Base-by-base conservation (phyloP, 139 green algal species). In the Klebsormidium nitens region DNA sequence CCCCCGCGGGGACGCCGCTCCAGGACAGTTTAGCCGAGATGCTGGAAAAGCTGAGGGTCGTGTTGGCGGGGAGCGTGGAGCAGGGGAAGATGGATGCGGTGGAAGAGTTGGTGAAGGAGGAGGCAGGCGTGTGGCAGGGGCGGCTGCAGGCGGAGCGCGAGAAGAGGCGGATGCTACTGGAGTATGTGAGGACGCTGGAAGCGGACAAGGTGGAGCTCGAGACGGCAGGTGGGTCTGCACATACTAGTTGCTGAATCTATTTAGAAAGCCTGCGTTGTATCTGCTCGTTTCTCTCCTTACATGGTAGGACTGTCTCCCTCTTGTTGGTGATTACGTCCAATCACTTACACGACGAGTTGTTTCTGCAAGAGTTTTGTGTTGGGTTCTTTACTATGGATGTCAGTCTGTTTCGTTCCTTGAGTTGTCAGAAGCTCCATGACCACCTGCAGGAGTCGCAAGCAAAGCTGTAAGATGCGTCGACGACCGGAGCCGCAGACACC, bases 141-240 rank as follows among this genome's bases (percentile, higher is more conserved):
- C 23, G 46, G 23, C 23, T 55, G 46, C 23, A 55, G 23, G 23
- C 23, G 46, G 46, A 55, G 46, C n/a, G n/a, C n/a, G n/a, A 39
- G 29, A 65, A 65, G 35, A 39, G 26, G 4, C 35, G 35, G 8
- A 14, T 42, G 17, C 14, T 42, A 11, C 14, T 65, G 23, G 57
- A 65, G 5, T 65, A 65, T 32, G 6, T 65, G 35, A 11, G 57
- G 29, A 46, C 57, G 35, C 57, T 65, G 2, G 34, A 52, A 32
- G 61, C 36, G 31, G 71, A 78, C 17, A 78, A 78, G 61, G 19
- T 58, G 46, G 59, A 78, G 46, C 42, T 78, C 28, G 71, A 78
- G 44, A 36, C 34, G 4, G n/a, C 32, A n/a, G 17, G 62, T 0
- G 57, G 60, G 36, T 59, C 42, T 4, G 23, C 47, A 2, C 48